These are phyloP conservation scores for Fusarium ambrosium DNA, from an alignment of 2,329 filamentous ascomycete genomes.

Conservation along the genomic window DNA sequence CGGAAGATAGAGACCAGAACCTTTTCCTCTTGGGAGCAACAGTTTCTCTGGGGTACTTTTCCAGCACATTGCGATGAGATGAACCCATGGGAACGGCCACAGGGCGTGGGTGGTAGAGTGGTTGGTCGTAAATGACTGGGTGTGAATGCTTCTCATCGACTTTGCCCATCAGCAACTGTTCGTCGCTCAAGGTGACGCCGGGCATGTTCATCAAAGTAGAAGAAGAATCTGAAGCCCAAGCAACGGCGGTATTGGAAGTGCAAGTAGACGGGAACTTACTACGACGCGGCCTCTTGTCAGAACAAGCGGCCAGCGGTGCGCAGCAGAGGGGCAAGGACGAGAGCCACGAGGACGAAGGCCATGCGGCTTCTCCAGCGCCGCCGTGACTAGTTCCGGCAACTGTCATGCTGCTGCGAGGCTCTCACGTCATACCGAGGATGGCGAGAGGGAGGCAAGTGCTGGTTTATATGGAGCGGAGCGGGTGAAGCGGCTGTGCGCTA, in stretches of 20 bases:
- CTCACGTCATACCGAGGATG: conserved; percentile 45
- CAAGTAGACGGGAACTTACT: conserved; percentile 53
- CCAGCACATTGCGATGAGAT: conserved; percentile 30
- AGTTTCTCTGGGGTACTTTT: conserved; percentile 53
- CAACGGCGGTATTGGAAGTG: conserved; percentile 33
- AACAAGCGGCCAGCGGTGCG: conserved; percentile 54
- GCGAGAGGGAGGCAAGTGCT: conserved; percentile 26
- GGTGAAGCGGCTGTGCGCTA: conserved; percentile 26
- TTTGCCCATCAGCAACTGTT: conserved; percentile 50
- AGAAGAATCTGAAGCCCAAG: conserved; percentile 40
- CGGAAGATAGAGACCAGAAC: conserved; percentile 58
- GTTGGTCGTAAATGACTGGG: conserved; percentile 48
- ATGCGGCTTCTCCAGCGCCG: conserved; percentile 55
- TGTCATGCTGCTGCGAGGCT: conserved; percentile 54
- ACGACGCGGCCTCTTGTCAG: conserved; percentile 56
- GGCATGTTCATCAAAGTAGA: conserved; percentile 41
- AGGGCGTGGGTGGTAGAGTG: conserved; percentile 46
- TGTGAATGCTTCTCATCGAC: conserved; percentile 48
- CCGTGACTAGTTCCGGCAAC: conserved; percentile 54
- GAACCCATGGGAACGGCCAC: conserved; percentile 43
- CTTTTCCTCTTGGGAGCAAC: conserved; percentile 62
- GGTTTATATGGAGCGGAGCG: conserved; percentile 1
- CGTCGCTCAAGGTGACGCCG: conserved; percentile 46
- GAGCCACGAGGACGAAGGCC: conserved; percentile 59
- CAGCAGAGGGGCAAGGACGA: conserved; percentile 62